A percentile compares a stretch with the other conserved stretches of the same genome.
Evolutionary conservation across 169 alveolate genomes (phyloP).

Genomic region (Toxoplasma gondii): DNA sequence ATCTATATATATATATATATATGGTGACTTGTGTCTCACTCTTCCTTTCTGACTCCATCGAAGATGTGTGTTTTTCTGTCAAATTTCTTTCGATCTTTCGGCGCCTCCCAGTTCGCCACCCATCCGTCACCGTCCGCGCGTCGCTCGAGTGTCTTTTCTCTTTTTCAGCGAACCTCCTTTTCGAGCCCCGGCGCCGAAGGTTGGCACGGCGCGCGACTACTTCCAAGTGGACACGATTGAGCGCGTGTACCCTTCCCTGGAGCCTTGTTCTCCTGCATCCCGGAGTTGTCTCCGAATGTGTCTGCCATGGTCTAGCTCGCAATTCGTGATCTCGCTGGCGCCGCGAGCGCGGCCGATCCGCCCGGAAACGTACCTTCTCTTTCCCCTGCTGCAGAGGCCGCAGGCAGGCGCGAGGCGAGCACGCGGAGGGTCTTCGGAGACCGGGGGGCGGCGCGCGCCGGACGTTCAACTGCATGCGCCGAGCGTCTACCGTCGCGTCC

Average conservation of each 20-base stretch:
- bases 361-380: slow-evolving; percentile 16
- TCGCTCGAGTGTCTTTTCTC: not conserved
- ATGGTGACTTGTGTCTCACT: not conserved
- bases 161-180: not conserved
- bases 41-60: not conserved
- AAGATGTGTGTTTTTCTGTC: not conserved
- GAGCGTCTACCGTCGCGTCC: not conserved
- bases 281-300: slow-evolving; percentile 2
- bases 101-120: not conserved
- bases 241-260: not conserved
- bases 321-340: slow-evolving; percentile 16
- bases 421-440: not conserved
- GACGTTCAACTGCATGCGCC: not conserved
- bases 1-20: not conserved
- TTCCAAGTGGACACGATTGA: slow-evolving; percentile 20
- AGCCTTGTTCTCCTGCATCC: not conserved
- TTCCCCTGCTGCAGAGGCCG: not conserved
- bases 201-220: not conserved
- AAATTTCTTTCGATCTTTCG: not conserved
- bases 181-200: slow-evolving; percentile 1
- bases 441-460: not conserved
- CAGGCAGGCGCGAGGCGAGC: not conserved
- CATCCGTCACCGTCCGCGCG: not conserved
- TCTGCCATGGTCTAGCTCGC: slow-evolving; percentile 26
- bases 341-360: not conserved